A percentile compares a stretch with the other conserved stretches of the same genome.
These are phyloP conservation scores for Phoenix roebelenii DNA, from an alignment of 176 grass and related monocot species.

Conservation along the genomic window DNA sequence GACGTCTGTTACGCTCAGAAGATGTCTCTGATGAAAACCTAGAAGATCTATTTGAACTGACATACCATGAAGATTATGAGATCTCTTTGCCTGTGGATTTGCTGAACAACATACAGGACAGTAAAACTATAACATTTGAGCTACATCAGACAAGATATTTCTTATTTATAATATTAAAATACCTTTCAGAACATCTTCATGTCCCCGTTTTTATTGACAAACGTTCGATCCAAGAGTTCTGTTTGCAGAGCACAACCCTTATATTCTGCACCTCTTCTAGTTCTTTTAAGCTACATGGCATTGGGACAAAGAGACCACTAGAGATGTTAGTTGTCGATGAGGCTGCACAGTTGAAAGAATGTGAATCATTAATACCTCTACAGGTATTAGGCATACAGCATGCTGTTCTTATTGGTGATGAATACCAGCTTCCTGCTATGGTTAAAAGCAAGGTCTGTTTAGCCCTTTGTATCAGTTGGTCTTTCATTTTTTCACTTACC, in stretches of 20 bases:
- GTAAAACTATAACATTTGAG: too few relatives aligned
- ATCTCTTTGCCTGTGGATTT: constrained; percentile 10
- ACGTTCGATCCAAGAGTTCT: constrained; percentile 40
- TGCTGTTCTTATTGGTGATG: constrained; percentile 72
- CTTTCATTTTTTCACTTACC: constrained; percentile 1
- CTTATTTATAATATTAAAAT: too few relatives aligned
- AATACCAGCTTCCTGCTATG: constrained; percentile 69
- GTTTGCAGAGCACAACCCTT: constrained; percentile 59
- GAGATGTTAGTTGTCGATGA: constrained; percentile 76
- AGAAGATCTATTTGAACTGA: constrained; percentile 30
- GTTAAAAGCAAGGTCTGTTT: constrained; percentile 69
- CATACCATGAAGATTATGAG: constrained; percentile 8
- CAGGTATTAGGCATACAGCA: constrained; percentile 46
- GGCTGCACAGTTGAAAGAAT: constrained; percentile 81
- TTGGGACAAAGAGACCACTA: constrained; percentile 34
- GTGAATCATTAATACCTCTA: constrained; percentile 64
- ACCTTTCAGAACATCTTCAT: too few relatives aligned
- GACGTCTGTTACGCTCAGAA: constrained; percentile 21
- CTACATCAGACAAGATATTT: too few relatives aligned
- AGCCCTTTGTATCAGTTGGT: constrained; percentile 6
- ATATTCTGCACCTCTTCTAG: constrained; percentile 64
- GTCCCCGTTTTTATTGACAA: constrained; percentile 45
- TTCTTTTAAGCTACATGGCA: constrained; percentile 40
- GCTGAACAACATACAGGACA: too few relatives aligned
- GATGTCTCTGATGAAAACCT: constrained; percentile 38